These are phyloP conservation scores for Samsoniella hepiali DNA, from an alignment of 2,329 filamentous ascomycete genomes.

Conservation along the genomic window DNA sequence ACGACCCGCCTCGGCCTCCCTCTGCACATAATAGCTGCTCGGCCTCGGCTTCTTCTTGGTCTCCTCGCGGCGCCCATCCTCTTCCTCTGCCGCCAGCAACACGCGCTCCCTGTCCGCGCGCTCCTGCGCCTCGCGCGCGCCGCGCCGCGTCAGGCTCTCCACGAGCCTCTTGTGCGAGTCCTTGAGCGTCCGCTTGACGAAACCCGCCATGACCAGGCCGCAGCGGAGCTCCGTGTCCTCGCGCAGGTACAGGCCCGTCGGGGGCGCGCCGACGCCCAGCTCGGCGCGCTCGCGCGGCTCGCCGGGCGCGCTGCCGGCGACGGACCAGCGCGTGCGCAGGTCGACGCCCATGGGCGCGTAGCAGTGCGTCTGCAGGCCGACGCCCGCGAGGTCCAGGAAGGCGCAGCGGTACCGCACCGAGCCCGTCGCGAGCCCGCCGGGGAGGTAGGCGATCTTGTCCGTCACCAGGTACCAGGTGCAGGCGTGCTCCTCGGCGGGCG, in stretches of 20 bases:
- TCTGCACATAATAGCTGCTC: not conserved
- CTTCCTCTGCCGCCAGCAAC: not conserved
- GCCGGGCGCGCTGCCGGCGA: conserved; percentile 68
- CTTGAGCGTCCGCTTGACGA: conserved; percentile 80
- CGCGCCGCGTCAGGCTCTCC: conserved; percentile 50
- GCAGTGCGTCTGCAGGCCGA: conserved; percentile 76
- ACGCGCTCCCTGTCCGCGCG: not conserved
- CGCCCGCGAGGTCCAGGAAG: conserved; percentile 66
- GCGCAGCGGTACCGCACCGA: conserved; percentile 71
- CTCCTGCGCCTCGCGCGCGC: conserved; percentile 38
- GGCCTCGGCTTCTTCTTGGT: not conserved
- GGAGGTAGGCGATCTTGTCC: conserved; percentile 73
- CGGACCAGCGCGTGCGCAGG: conserved; percentile 72
- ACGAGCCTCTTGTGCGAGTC: conserved; percentile 71
- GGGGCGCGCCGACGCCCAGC: conserved; percentile 62
- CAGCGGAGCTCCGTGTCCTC: conserved; percentile 82
- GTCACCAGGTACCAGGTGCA: conserved; percentile 77
- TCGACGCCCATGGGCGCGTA: conserved; percentile 81
- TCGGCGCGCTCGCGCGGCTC: conserved; percentile 65
- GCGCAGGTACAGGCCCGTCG: conserved; percentile 71
- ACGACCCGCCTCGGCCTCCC: not conserved
- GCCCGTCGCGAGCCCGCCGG: conserved; percentile 45
- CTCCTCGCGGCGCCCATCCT: not conserved
- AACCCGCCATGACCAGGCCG: conserved; percentile 70
- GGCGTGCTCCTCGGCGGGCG: conserved; percentile 66